These are phyloP conservation scores for Plasmopara muralis DNA, from an alignment of 352 stramenopile species.

Conservation along the genomic window DNA sequence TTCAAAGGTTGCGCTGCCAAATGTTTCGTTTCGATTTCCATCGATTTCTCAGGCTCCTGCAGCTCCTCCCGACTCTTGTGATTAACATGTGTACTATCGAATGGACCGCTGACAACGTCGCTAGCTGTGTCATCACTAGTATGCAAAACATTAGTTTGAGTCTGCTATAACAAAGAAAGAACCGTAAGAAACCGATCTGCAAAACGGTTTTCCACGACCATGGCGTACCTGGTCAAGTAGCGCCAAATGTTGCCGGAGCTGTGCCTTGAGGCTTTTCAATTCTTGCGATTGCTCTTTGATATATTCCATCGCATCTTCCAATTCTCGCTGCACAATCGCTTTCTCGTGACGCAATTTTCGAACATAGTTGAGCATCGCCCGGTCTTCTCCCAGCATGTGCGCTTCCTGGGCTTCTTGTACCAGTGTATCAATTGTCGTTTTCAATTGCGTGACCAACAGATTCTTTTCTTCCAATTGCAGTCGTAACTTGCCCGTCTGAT, in stretches of 20 bases:
- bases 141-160: constrained; percentile 31
- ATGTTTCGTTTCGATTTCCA: constrained; percentile 16
- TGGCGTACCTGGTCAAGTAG: constrained; percentile 23
- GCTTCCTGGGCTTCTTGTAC: constrained; percentile 71
- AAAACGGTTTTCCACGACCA: neutral
- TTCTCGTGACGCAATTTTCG: constrained; percentile 81
- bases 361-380: constrained; percentile 77
- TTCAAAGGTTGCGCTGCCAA: constrained; percentile 27
- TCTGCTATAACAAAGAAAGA: constrained; percentile 21
- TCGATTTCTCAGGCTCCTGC: constrained; percentile 12
- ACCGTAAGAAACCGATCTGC: too few relatives aligned
- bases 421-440: constrained; percentile 70
- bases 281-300: constrained; percentile 72
- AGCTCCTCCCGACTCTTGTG: constrained; percentile 14
- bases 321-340: constrained; percentile 43
- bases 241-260: constrained; percentile 53
- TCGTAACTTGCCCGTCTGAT: constrained; percentile 27
- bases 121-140: constrained; percentile 26
- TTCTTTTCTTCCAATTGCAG: constrained; percentile 82
- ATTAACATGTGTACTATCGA: constrained; percentile 22
- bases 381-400: constrained; percentile 71
- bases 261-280: constrained; percentile 65
- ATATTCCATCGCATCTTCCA: constrained; percentile 73
- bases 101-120: constrained; percentile 8
- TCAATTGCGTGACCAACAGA: constrained; percentile 69